Evolutionary conservation across 2,329 filamentous ascomycete genomes (phyloP), one percentile per base, ranked within the genome.

Genomic region (Colletotrichum incanum): DNA sequence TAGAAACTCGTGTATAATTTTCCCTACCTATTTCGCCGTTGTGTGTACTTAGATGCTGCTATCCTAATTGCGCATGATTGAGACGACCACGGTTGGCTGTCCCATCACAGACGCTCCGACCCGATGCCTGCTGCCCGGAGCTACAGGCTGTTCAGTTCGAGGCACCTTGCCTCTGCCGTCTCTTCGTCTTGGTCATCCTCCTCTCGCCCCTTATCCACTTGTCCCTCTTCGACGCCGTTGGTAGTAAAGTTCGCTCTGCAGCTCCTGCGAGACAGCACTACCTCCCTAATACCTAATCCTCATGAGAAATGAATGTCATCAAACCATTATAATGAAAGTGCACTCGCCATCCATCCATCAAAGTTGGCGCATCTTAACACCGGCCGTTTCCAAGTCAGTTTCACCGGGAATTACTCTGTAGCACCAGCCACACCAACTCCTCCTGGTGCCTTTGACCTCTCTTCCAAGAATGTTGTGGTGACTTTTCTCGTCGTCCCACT

Each of bases 381-480:
- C 66, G 16, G 41, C 71, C 67, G 71, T 67, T 18, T 62, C 37
- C 49, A 71, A 45, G 58, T 78, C 78, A 23, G 72, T 72, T 20
- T 82, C 80, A 2, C 91, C 87, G 0, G 91, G 91, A 64, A 97
- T 90, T 3, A 94, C 91, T 73, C 94, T 87, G 80, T 88, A 90
- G 80, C 96, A 98, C 95, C 96, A 98, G 0, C 93, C 94, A 81
- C 95, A 98, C 94, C 94, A 98, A 79, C 93, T 95, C 73, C 95
- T 88, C 68, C 91, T 86, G 60, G 83, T 82, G 0, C 94, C 93
- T 18, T 85, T 85, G 65, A 92, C 88, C 82, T 98, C 96, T 31
- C 92, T 85, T 20, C 87, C 87, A 34, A 98, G 84, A 75, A 93
- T 92, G 69, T 88, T 86, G 5, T 90, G 90, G 9, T 87, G 86